phyloP scores from a whole-genome alignment of 495 filamentous ascomycete species.

The Penicillium taxi region DNA sequence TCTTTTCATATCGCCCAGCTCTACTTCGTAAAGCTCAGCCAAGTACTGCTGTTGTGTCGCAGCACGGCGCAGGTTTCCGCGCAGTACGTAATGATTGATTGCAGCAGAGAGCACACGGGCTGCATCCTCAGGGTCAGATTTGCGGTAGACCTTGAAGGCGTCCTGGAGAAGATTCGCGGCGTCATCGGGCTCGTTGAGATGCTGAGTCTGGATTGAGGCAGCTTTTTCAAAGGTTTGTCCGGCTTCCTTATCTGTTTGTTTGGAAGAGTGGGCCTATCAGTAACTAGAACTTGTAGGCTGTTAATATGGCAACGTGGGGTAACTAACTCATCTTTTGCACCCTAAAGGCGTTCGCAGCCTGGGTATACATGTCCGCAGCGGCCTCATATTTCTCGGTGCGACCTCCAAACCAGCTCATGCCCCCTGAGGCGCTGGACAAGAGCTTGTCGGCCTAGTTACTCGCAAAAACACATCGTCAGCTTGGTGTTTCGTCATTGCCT shows the following conservation, averaged over 20 bases:
- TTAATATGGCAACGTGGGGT: conserved; percentile 16
- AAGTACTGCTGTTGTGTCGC: conserved; percentile 81
- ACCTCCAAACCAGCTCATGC: conserved; percentile 71
- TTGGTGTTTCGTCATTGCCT: conserved; percentile 19
- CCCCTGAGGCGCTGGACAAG: conserved; percentile 56
- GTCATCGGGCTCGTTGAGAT: conserved; percentile 82
- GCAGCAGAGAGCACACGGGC: conserved; percentile 64
- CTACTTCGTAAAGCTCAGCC: conserved; percentile 73
- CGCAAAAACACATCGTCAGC: conserved; percentile 18
- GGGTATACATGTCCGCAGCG: conserved; percentile 71
- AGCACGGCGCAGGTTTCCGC: conserved; percentile 81
- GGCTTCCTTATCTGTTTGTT: conserved; percentile 65
- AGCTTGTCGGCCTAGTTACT: conserved; percentile 67
- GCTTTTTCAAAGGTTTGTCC: conserved; percentile 73
- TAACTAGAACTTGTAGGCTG: not conserved
- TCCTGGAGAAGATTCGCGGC: conserved; percentile 71
- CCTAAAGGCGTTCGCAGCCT: conserved; percentile 76
- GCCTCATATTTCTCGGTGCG: conserved; percentile 75
- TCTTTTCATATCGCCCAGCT: conserved; percentile 65
- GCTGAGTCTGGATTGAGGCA: conserved; percentile 61
- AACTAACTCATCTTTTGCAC: conserved; percentile 59
- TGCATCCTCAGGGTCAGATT: conserved; percentile 69
- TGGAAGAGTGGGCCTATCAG: no score
- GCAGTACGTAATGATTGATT: conserved; percentile 69
- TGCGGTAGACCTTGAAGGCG: conserved; percentile 81